phyloP scores from a whole-genome alignment of 768 basidiomycete genomes.

The Tulasnella sp. region DNA sequence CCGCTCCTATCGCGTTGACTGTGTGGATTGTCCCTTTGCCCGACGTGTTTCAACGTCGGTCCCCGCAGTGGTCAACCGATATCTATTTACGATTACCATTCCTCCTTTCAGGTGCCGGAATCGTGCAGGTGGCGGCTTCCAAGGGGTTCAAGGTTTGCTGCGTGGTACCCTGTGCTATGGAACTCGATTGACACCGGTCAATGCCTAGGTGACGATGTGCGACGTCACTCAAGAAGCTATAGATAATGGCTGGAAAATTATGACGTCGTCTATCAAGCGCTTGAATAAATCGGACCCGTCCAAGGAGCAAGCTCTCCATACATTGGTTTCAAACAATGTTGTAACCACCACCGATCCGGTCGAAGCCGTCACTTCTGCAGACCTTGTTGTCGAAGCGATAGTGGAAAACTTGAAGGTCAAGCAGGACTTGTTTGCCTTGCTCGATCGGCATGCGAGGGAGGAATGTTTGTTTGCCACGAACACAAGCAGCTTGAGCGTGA shows the following conservation, averaged over 20 bases:
- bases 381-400: conserved; percentile 35
- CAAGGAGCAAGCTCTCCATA: conserved; percentile 19
- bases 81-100: not conserved
- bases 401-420: conserved; percentile 33
- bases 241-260: conserved; percentile 29
- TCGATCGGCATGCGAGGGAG: conserved; percentile 27
- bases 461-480: conserved; percentile 32
- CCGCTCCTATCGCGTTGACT: not conserved
- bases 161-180: not conserved
- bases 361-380: conserved; percentile 26
- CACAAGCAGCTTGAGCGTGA: conserved; percentile 29
- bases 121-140: conserved; percentile 32
- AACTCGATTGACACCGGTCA: not conserved
- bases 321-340: conserved; percentile 27
- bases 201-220: conserved; percentile 26
- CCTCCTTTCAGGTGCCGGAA: conserved; percentile 28
- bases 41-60: not conserved
- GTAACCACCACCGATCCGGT: conserved; percentile 28
- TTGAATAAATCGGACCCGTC: conserved; percentile 29
- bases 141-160: conserved; percentile 28
- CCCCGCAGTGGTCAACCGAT: too few relatives aligned
- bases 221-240: conserved; percentile 29
- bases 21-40: not conserved
- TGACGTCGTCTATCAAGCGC: conserved; percentile 29
- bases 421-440: conserved; percentile 29